Conservation (phyloP, 2,329 filamentous ascomycete genomes). For the Clonostachys byssicola region DNA sequence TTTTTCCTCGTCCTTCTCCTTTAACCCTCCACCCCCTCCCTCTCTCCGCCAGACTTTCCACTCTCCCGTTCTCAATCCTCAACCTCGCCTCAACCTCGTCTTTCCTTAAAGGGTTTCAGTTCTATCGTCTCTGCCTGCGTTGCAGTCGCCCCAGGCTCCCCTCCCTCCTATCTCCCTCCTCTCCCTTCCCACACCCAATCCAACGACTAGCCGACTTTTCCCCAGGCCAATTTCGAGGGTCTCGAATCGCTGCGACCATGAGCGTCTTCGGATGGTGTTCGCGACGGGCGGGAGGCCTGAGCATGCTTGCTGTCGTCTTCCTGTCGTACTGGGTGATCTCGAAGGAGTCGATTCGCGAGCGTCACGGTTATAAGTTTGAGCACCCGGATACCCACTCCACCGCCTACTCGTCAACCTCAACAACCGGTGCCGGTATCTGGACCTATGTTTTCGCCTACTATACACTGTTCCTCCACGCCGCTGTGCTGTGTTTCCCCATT, state of each 20-base stretch:
- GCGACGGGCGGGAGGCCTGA: conserved; percentile 49
- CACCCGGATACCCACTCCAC: conserved; percentile 26
- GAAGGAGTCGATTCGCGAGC: conserved; percentile 37
- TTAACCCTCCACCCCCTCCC: not conserved
- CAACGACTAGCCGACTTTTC: no score
- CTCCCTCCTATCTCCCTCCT: not conserved
- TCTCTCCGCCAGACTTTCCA: not conserved
- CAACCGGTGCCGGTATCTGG: conserved; percentile 40
- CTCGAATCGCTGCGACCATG: conserved; percentile 25
- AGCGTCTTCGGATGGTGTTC: conserved; percentile 49
- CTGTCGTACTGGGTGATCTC: conserved; percentile 54
- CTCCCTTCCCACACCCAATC: not conserved
- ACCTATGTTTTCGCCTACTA: conserved; percentile 59
- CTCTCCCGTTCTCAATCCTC: not conserved
- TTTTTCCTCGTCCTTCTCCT: not conserved
- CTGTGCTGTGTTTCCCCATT: conserved; percentile 60
- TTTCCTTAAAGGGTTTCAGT: not conserved
- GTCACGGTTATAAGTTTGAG: conserved; percentile 36
- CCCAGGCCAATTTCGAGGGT: no score
- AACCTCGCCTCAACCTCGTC: not conserved
- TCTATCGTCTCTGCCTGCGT: not conserved
- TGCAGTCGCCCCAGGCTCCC: not conserved
- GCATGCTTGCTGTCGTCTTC: conserved; percentile 41
- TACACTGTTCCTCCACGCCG: conserved; percentile 58
- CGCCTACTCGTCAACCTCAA: conserved; percentile 20